Base-by-base conservation (phyloP, 2,329 filamentous ascomycete genomes). In the Coleophoma crateriformis region DNA sequence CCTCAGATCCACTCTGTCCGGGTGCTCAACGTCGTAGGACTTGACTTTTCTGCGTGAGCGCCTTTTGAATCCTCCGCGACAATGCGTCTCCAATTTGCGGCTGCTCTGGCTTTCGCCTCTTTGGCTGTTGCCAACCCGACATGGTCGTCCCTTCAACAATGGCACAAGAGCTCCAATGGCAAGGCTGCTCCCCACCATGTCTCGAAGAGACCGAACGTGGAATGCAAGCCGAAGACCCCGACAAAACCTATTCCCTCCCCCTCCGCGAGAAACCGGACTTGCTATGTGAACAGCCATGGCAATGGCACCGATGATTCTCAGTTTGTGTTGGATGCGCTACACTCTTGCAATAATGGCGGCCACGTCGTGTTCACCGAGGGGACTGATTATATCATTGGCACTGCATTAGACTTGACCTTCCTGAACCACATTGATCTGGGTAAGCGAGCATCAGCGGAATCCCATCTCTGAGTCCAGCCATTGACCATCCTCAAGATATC, bases 361-460 rank as follows among this genome's bases (percentile, higher is more conserved):
- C 75, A 76, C 54, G 78, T 84, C 2, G 78, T 85, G 43, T 70
- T 71, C 44, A 70, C 71, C 12, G 67, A 71, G 54, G 75, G 78
- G 32, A 68, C 72, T 50, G 73, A 71, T 10, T 88, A 87, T 61
- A 78, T 73, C 2, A 76, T 88, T 52, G 82, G 76, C 13, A 85
- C 79, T 0, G 80, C 83, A 0, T 62, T 88, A 33, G 79, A 88
- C 57, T 65, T 87, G 56, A 85, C 80, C 0, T 85, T 84, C 62
- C 67, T 87, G 15, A 71, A 80, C 40, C 70, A 79, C 54, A 73
- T 88, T 32, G 84, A 88, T 62, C 67, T 87, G 34, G 77, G 77
- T 79, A 59, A 33, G 58, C 12, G 14, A 4, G 6, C 15, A 11
- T 43, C 34, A 13, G 13, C 15, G 0, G 19, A 22, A 35, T 34